These are phyloP conservation scores for Leccinellum rugosiceps DNA, from an alignment of 768 basidiomycete species.

Conservation along the genomic window DNA sequence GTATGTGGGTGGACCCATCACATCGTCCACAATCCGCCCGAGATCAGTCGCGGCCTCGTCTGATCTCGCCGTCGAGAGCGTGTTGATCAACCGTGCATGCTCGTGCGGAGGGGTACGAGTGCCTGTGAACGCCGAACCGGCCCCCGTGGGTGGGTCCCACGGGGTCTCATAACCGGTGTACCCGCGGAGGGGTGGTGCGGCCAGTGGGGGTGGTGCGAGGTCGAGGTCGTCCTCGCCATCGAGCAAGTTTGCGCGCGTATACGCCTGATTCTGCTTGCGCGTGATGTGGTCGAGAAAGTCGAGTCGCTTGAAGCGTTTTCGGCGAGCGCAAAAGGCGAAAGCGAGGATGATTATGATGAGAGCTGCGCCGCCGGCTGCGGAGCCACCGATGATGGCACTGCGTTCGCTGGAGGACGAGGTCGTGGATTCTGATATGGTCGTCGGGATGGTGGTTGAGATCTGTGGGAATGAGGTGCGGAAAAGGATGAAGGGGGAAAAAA, in stretches of 20 bases:
- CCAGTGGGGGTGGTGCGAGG: conserved; percentile 4
- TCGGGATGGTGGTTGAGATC: conserved; percentile 15
- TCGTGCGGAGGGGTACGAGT: conserved; percentile 36
- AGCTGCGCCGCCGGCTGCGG: conserved; percentile 36
- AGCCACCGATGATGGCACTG: conserved; percentile 42
- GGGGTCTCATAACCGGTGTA: conserved; percentile 23
- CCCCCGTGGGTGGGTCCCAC: conserved; percentile 12
- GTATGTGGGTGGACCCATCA: conserved; percentile 40
- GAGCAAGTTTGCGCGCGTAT: conserved; percentile 20
- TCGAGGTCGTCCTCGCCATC: conserved; percentile 21
- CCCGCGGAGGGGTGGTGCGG: background rate
- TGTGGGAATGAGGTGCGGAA: conserved; percentile 1
- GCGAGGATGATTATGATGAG: conserved; percentile 36
- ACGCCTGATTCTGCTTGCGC: conserved; percentile 18
- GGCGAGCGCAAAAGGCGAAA: conserved; percentile 36
- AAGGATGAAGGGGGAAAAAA: background rate
- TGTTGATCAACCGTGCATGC: conserved; percentile 22
- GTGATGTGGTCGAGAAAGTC: conserved; percentile 30
- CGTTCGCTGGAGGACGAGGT: conserved; percentile 20
- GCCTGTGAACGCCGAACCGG: background rate
- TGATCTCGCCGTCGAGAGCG: background rate
- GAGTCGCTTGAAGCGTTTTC: conserved; percentile 35
- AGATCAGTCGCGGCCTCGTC: conserved; percentile 35
- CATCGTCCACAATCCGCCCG: conserved; percentile 43
- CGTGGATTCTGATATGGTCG: conserved; percentile 11